Percentiles rank a stretch among this genome's conserved stretches.
phyloP scores from a whole-genome alignment of 2,329 filamentous ascomycete species.

The Curvularia spicifera region DNA sequence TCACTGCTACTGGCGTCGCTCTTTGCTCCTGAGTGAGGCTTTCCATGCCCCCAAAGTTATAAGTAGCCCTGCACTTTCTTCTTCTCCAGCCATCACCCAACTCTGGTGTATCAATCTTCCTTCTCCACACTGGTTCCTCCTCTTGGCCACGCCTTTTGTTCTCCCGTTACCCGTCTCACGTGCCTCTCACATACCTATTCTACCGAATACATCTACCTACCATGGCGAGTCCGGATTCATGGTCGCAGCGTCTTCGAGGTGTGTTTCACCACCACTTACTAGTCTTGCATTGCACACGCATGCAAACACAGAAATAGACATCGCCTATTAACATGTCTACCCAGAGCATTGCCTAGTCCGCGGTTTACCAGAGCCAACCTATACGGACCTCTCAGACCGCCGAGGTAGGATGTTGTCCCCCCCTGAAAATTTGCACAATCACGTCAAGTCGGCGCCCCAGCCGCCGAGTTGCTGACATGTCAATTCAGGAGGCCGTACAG shows the following conservation, averaged over 20 bases:
- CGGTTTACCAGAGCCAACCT: constrained; percentile 36
- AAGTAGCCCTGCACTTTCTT: constrained; percentile 12
- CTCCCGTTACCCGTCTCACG: background rate
- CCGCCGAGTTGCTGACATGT: constrained; percentile 2
- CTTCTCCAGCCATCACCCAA: background rate
- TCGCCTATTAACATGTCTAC: background rate
- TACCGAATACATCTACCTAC: background rate
- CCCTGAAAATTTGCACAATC: background rate
- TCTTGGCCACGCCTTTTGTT: background rate
- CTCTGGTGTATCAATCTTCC: constrained; percentile 3
- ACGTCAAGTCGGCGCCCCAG: background rate
- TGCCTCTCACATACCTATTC: background rate
- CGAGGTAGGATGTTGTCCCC: constrained; percentile 34
- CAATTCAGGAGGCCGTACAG: constrained; percentile 45
- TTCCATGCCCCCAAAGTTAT: constrained; percentile 7
- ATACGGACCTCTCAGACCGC: constrained; percentile 48
- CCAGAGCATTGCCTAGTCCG: constrained; percentile 44
- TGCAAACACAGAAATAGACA: background rate
- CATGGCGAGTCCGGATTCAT: constrained; percentile 32
- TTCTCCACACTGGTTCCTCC: background rate
- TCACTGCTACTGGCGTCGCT: constrained; percentile 14
- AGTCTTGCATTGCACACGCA: background rate
- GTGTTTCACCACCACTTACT: background rate
- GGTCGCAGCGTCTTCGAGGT: constrained; percentile 42
- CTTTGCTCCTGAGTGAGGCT: constrained; percentile 13